These are phyloP conservation scores for Rhizoclosmatium globosum DNA, from an alignment of 192 early-diverging fungal species.

Conservation along the genomic window DNA sequence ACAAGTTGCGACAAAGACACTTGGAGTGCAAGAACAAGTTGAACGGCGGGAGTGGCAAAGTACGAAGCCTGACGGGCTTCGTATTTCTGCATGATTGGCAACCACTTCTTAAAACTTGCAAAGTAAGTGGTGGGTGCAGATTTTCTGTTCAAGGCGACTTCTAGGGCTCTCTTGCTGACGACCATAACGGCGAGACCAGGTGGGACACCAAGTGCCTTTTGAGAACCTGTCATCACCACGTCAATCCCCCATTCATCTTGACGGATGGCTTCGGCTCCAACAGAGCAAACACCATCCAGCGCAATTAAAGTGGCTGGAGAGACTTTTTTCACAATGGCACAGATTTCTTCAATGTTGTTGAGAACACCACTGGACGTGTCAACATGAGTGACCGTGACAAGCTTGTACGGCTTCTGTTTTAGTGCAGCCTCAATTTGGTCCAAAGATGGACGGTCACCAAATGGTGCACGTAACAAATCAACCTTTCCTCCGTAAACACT, in stretches of 20 bases:
- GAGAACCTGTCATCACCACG: conserved; percentile 90
- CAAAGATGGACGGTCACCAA: conserved; percentile 74
- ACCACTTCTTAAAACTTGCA: conserved; percentile 90
- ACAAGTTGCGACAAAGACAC: conserved; percentile 83
- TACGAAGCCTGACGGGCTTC: conserved; percentile 91
- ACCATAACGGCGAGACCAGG: conserved; percentile 92
- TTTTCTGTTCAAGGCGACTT: conserved; percentile 74
- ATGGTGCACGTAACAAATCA: conserved; percentile 72
- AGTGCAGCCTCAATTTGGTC: conserved; percentile 75
- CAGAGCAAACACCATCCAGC: conserved; percentile 96
- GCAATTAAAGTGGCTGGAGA: conserved; percentile 91
- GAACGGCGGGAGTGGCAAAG: conserved; percentile 97
- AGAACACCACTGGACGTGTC: conserved; percentile 97
- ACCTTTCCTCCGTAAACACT: conserved; percentile 90
- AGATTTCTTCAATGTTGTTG: conserved; percentile 79
- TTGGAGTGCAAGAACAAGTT: conserved; percentile 89
- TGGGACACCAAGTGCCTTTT: conserved; percentile 95
- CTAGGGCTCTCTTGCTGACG: conserved; percentile 77
- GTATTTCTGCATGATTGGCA: conserved; percentile 97
- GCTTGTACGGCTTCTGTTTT: conserved; percentile 70
- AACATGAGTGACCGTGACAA: conserved; percentile 93
- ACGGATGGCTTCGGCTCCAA: conserved; percentile 90
- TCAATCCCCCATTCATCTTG: conserved; percentile 93
- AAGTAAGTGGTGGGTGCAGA: conserved; percentile 89
- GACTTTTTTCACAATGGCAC: conserved; percentile 71